Base-by-base conservation (phyloP, 2,329 filamentous ascomycete species). In the Xylariomycetidae sp. region DNA sequence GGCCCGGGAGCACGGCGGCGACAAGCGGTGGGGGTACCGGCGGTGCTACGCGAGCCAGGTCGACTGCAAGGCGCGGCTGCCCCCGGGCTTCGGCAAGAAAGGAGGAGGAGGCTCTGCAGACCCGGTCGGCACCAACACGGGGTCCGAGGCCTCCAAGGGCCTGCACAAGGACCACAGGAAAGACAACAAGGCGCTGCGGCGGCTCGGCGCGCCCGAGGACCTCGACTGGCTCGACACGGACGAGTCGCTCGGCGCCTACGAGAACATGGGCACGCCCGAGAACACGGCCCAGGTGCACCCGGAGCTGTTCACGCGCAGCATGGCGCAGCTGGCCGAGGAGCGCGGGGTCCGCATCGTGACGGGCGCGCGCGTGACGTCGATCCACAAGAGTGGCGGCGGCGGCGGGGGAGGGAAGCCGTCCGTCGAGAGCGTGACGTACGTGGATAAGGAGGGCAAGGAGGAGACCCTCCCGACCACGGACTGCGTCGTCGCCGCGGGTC, bases 211-310 rank as follows among this genome's bases (percentile, higher is more conserved):
- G 8, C 57, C 85, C 0, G 57, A 71, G 25, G 82, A 86, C 43
- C 60, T 88, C 16, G 80, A 87, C 51, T 89, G 85, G 85, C 60
- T 88, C 10, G 71, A 75, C 39, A 38, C 32, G 56, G 70, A 7
- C 67, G 77, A 22, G 55, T 67, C 20, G 47, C 82, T 38, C 58
- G 60, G 26, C 25, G 49, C 44, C 2, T 59, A 59, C 36, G 51
- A 59, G 6, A 44, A 36, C n/a, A 58, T 60, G 42, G 57, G 55
- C 12, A 78, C 80, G 0, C 66, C 66, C 2, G 49, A 57, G 5
- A 76, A 80, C 33, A 88, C 85, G 1, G 84, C 85, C 1, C 85
- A 89, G 57, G 83, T 89, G 2, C 85, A 89, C 50, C 85, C 85
- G 0, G 85, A 79, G 47, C 74, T 81, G 6, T 89, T 88, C 54